phyloP scores from a whole-genome alignment of 164 flowering plant genomes.

The Annona squamosa region DNA sequence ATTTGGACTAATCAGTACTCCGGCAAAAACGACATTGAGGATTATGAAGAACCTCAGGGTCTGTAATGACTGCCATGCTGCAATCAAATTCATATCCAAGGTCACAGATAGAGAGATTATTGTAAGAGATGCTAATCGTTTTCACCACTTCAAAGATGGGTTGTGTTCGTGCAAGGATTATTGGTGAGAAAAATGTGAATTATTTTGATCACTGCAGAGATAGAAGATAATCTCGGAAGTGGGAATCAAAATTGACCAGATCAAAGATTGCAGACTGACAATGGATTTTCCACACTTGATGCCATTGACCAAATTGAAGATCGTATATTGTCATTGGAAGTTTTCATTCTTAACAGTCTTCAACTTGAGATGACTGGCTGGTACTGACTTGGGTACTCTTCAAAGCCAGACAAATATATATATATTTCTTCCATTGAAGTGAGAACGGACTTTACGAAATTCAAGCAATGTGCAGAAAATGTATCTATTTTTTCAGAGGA shows the following conservation, averaged over 20 bases:
- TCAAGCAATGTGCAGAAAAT: no score
- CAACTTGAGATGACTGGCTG: no score
- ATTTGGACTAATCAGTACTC: slow-evolving; percentile 68
- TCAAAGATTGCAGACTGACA: not conserved
- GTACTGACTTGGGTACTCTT: no score
- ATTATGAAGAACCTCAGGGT: slow-evolving; percentile 90
- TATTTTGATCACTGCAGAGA: no score
- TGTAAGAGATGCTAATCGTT: slow-evolving; percentile 77
- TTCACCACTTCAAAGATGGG: slow-evolving; percentile 82
- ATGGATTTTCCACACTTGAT: not conserved
- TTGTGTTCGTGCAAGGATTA: slow-evolving; percentile 73
- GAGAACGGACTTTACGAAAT: no score
- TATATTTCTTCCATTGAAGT: no score
- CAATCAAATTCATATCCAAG: slow-evolving; percentile 73
- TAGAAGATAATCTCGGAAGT: no score
- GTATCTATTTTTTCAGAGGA: no score
- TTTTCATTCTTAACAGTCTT: no score
- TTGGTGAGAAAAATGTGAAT: slow-evolving; percentile 36
- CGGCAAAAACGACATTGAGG: slow-evolving; percentile 59
- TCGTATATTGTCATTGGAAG: no score
- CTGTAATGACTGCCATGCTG: slow-evolving; percentile 84
- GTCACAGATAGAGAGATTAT: slow-evolving; percentile 66
- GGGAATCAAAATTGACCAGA: not conserved
- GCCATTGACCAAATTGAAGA: no score
- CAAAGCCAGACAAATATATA: no score